Conservation (phyloP, 371 early-diverging fungal species). For the Mucor irregularis region DNA sequence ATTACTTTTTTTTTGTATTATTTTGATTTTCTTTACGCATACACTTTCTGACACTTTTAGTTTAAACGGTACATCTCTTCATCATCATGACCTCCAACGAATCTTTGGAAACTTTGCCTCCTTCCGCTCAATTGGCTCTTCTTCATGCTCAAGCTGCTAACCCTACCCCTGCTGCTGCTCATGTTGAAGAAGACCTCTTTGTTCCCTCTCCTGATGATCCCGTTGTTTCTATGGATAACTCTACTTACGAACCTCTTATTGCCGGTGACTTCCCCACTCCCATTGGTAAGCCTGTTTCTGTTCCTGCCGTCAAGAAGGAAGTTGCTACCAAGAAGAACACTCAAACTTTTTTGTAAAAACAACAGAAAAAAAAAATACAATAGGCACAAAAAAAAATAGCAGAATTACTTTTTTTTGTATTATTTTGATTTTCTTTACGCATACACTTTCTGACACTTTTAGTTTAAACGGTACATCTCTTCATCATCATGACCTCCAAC, state of each 20-base stretch:
- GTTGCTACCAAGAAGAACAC: slow-evolving; percentile 23
- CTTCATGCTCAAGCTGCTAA: slow-evolving; percentile 46
- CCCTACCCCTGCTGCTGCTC: slow-evolving; percentile 11
- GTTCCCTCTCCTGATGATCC: slow-evolving; percentile 50
- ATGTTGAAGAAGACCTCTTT: slow-evolving; percentile 32
- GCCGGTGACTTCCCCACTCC: slow-evolving; percentile 49
- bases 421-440: neutral
- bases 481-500: slow-evolving; percentile 25
- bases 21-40: neutral
- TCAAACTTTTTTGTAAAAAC: too few species aligned
- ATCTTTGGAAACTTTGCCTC: slow-evolving; percentile 39
- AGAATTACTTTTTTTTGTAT: neutral
- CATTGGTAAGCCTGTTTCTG: slow-evolving; percentile 30
- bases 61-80: slow-evolving; percentile 18
- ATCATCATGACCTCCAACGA: slow-evolving; percentile 26
- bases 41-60: too few species aligned
- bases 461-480: slow-evolving; percentile 17
- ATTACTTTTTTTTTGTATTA: neutral
- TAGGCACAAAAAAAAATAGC: too few species aligned
- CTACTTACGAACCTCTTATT: slow-evolving; percentile 43
- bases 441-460: too few species aligned
- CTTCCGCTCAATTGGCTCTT: slow-evolving; percentile 50
- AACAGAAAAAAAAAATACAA: too few species aligned
- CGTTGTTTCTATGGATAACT: slow-evolving; percentile 41
- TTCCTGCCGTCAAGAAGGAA: slow-evolving; percentile 21